Evolutionary conservation across 2,329 filamentous ascomycete species (phyloP), one percentile per base, ranked within the genome.

Genomic region (Trichoderma sp.): DNA sequence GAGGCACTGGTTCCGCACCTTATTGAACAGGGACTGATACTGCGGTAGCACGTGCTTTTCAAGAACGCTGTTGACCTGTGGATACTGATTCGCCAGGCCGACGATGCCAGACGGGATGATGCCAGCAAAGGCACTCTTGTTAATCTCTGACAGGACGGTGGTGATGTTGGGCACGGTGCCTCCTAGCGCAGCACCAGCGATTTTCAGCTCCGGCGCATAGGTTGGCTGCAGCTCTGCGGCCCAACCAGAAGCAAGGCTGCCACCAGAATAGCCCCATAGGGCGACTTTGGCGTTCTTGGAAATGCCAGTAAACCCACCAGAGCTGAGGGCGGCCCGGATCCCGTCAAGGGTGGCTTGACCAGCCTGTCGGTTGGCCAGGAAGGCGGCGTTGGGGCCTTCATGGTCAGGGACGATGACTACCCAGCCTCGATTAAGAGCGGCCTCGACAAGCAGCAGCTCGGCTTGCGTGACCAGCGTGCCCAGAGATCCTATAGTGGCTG

Each of bases 321-420:
- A 77, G 24, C 73, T 72, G 10, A 82, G 70, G 1, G 79, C 80
- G 0, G 82, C 83, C 24, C 83, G 80, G 16, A 84, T 76, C 8
- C 79, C 79, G 71, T 85, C 81, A 16, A 85, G 76, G 16, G 79
- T 81, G 0, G 81, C 79, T 40, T 84, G 77, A 0, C 81, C 83
- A 5, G 79, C 79, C 19, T 80, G 76, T 7, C 77, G 74, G 57
- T 81, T 81, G 13, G 81, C 80, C 0, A 78, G 73, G 71, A 83
- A 86, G 2, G 82, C 79, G 1, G 82, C 83, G 16, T 75, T 74
- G 2, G 81, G 81, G 0, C 83, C 83, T 67, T 83, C 79, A 66
- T 80, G 82, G 72, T 86, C 85, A 0, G 84, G 83, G 78, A 83
- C 75, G 19, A 80, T 82, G 29, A 87, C 81, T 24, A 81, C 76